phyloP scores from a whole-genome alignment of 306 rosid genomes.

The Lathyrus sativus region DNA sequence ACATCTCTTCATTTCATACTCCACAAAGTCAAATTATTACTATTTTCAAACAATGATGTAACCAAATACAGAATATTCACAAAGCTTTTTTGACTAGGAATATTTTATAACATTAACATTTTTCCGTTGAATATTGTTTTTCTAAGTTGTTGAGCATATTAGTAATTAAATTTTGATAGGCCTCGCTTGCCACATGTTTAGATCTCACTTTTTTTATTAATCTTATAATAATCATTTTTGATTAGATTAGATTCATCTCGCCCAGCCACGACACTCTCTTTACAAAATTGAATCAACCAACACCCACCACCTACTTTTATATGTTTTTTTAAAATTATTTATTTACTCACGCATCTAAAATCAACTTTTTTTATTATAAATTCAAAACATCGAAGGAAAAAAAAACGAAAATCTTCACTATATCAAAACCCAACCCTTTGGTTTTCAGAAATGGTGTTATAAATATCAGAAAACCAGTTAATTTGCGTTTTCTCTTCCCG shows the following conservation, averaged over 20 bases:
- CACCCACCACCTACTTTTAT: not conserved
- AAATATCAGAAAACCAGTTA: slow-evolving; percentile 9
- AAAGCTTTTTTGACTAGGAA: no score
- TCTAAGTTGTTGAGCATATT: no score
- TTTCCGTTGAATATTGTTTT: not conserved
- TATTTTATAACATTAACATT: no score
- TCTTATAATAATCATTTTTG: not conserved
- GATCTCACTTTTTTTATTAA: not conserved
- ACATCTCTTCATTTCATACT: no score
- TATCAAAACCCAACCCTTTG: slow-evolving; percentile 4
- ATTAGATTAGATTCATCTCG: not conserved
- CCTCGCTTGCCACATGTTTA: slow-evolving; percentile 38
- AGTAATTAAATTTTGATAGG: not conserved
- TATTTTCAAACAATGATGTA: no score
- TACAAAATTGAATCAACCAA: slow-evolving; percentile 5
- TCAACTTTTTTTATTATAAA: not conserved
- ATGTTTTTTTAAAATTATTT: not conserved
- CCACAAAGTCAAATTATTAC: no score
- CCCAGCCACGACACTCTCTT: slow-evolving; percentile 5
- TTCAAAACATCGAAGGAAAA: not conserved
- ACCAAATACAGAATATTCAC: no score
- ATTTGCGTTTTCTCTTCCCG: not conserved
- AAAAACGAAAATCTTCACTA: not conserved
- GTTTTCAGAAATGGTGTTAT: slow-evolving; percentile 12
- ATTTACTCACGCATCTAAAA: not conserved